Base-by-base conservation (phyloP, 441 rosid genomes). In the Populus trichocarpa region DNA sequence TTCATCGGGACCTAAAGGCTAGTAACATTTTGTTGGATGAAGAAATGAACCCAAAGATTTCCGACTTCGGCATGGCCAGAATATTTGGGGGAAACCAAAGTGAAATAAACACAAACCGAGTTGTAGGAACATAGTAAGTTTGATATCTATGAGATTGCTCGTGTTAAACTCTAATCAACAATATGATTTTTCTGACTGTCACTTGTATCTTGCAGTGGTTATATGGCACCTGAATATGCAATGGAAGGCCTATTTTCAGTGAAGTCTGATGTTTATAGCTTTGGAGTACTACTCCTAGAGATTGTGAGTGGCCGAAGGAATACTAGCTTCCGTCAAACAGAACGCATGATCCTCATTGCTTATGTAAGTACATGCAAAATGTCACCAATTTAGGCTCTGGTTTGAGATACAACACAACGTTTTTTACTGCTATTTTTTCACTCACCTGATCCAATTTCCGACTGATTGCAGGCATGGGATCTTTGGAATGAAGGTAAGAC, bases 71-170 rank as follows among this genome's bases (percentile, higher is more conserved):
- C 18, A 90, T 95, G 93, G 99, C 98, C 0, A 85, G 97, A 78
- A 89, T 95, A 33, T 92, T 95, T 69, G 92, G 87, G 8, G 86
- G 83, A 20, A 92, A 92, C 79, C 95, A 93, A 78, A 80, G 89
- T 71, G 97, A 91, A 86, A 89, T 92, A 33, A 92, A 89, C 82
- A 93, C 97, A 13, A 85, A 85, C 82, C 84, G 95, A 73, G 96
- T 93, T 61, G 99, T 95, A 46, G 99, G 99, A 75, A 95, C 98
- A 78, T 95, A 90, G 98, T 95, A 89, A 90, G 99, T 77, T 69
- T 3, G 53, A 50, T 26, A 20, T 8, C 9, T 18, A 28, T 8
- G 46, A 35, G 25, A 36, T 30, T 2, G 32, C 67, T 6, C 0
- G 2, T 9, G 22, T 33, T 71, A 36, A 50, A 8, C 20, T 16